Evolutionary conservation across 2,329 filamentous ascomycete species (phyloP).

Genomic region (Cercospora sesami): DNA sequence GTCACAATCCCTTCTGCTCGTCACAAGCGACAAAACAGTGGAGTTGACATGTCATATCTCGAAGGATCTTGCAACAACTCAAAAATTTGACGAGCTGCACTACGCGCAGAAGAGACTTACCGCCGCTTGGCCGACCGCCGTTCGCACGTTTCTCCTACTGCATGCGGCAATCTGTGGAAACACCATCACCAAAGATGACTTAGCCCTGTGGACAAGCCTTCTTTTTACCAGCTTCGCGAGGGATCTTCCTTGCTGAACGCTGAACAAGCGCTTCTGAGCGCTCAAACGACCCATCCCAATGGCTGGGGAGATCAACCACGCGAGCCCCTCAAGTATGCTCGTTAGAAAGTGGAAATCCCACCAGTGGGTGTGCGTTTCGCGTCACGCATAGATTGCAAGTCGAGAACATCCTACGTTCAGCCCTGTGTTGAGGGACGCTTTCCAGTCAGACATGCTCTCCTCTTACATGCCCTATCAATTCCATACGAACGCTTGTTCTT

Average conservation of each 20-base stretch:
- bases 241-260: background rate
- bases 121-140: background rate
- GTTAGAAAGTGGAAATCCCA: background rate
- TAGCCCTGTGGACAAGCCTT: background rate
- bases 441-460: background rate
- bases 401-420: conserved; percentile 6
- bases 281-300: background rate
- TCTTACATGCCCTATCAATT: background rate
- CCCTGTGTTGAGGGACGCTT: background rate
- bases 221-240: background rate
- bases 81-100: background rate
- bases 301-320: conserved; percentile 3
- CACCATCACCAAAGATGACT: background rate
- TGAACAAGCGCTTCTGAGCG: background rate
- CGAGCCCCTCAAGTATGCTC: background rate
- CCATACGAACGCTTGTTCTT: conserved; percentile 9
- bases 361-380: background rate
- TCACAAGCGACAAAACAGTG: background rate
- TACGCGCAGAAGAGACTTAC: background rate
- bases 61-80: background rate
- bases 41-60: conserved; percentile 6
- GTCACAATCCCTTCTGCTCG: background rate
- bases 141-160: conserved; percentile 8
- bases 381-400: conserved; percentile 6
- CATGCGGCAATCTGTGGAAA: conserved; percentile 11